These are phyloP conservation scores for Macrotyloma uniflorum DNA, from an alignment of 306 rosid genomes.

Conservation along the genomic window DNA sequence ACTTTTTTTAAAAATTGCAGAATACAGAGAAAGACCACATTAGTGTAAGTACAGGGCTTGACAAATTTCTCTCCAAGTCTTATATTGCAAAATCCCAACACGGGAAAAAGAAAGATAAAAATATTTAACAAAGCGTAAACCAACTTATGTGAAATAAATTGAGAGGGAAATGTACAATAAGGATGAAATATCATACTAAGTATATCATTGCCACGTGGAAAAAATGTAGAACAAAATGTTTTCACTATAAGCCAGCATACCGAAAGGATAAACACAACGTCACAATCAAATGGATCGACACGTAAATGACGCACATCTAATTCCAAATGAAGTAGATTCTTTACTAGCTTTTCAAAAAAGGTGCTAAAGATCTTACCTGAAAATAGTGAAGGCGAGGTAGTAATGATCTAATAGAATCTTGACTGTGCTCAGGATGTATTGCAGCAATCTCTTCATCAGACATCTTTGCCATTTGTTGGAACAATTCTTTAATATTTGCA, in stretches of 20 bases:
- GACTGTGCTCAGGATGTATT: constrained; percentile 75
- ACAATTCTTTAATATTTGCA: constrained; percentile 83
- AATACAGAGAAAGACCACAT: background rate
- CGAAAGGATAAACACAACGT: background rate
- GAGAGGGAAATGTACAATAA: background rate
- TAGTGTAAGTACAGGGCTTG: background rate
- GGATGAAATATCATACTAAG: background rate
- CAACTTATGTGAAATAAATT: background rate
- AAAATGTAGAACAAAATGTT: background rate
- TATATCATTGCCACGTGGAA: background rate
- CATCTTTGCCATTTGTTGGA: constrained; percentile 85
- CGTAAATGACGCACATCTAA: constrained; percentile 2
- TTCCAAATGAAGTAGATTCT: constrained; percentile 19
- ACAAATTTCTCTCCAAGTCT: background rate
- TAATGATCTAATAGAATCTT: constrained; percentile 67
- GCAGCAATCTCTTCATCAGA: constrained; percentile 81
- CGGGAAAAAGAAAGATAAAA: background rate
- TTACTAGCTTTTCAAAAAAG: constrained; percentile 7
- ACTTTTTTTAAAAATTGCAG: background rate
- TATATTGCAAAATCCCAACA: background rate
- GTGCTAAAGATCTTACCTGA: constrained; percentile 50
- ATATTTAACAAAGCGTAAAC: constrained; percentile 14
- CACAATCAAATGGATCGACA: no score
- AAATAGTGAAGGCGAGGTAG: constrained; percentile 80
- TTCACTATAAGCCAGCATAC: background rate